phyloP scores from a whole-genome alignment of 352 stramenopile species.

The Lagenidium sp. region DNA sequence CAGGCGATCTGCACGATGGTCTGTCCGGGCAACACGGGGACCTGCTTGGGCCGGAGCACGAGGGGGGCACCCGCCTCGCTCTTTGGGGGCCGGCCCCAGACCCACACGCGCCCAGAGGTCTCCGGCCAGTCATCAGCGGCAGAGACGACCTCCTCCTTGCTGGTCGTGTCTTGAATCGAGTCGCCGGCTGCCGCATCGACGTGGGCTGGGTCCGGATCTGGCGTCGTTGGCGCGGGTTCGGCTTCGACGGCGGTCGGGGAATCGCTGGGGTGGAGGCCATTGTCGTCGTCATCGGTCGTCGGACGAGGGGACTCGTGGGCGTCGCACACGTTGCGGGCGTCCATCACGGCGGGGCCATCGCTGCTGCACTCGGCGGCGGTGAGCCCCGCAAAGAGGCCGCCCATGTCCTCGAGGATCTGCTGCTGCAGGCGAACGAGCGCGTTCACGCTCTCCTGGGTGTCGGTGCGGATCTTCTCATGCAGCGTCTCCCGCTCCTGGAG shows the following conservation, averaged over 20 bases:
- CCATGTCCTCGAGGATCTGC: constrained; percentile 25
- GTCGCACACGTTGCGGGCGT: no score
- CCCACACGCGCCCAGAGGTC: constrained; percentile 22
- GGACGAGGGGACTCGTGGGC: no score
- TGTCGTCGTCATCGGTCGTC: no score
- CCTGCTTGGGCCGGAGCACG: constrained; percentile 55
- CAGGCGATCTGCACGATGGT: constrained; percentile 66
- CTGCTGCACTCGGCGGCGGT: constrained; percentile 14
- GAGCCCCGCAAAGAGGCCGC: constrained; percentile 24
- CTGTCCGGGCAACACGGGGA: constrained; percentile 42
- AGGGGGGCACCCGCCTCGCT: constrained; percentile 37
- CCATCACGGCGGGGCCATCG: no score
- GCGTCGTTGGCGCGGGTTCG: no score
- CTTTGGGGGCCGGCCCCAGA: constrained; percentile 62
- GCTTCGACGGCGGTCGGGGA: no score
- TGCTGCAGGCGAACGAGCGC: constrained; percentile 40
- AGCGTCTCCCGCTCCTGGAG: constrained; percentile 41
- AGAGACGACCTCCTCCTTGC: no score
- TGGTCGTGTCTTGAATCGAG: no score
- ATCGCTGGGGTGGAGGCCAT: no score
- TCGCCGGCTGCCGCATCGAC: no score
- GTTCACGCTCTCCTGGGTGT: constrained; percentile 48
- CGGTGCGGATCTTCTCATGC: constrained; percentile 22
- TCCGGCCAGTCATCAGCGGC: constrained; percentile 5
- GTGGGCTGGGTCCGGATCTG: no score